A percentile compares a stretch with the other conserved stretches of the same genome.
Evolutionary conservation across 495 filamentous ascomycete species (phyloP).

Genomic region (Ramalina intermedia): DNA sequence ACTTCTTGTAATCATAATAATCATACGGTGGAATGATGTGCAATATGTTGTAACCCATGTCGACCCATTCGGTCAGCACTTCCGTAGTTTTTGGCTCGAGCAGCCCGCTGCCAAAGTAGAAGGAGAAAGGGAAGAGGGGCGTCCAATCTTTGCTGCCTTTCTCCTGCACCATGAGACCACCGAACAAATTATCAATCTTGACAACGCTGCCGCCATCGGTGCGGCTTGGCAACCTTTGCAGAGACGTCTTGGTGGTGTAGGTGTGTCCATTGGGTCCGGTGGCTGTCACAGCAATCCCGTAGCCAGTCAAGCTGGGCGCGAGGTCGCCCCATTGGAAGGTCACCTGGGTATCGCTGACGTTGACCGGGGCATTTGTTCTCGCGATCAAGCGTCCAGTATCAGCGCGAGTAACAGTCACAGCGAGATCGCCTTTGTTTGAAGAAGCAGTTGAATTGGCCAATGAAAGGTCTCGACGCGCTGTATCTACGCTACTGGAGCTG

Average conservation of each 20-base stretch:
- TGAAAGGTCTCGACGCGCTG: slow-evolving; percentile 23
- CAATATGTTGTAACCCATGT: slow-evolving; percentile 39
- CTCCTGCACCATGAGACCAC: slow-evolving; percentile 34
- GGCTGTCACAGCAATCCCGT: slow-evolving; percentile 19
- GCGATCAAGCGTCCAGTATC: slow-evolving; percentile 7
- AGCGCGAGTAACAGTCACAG: slow-evolving; percentile 5
- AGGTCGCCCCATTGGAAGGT: slow-evolving; percentile 33
- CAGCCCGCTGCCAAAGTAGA: slow-evolving; percentile 42
- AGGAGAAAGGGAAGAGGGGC: slow-evolving; percentile 48
- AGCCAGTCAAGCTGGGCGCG: slow-evolving; percentile 29
- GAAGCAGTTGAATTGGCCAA: background rate
- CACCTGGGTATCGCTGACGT: slow-evolving; percentile 29
- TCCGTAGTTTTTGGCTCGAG: slow-evolving; percentile 34
- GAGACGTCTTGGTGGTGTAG: slow-evolving; percentile 28
- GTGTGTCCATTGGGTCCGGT: slow-evolving; percentile 21
- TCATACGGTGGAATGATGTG: slow-evolving; percentile 33
- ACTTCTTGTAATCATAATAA: slow-evolving; percentile 27
- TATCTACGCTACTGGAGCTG: slow-evolving; percentile 8
- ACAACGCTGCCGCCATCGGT: slow-evolving; percentile 43
- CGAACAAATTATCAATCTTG: slow-evolving; percentile 46
- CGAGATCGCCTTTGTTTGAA: background rate
- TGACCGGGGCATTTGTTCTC: slow-evolving; percentile 24
- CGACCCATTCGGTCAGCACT: slow-evolving; percentile 26
- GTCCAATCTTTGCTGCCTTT: slow-evolving; percentile 24
- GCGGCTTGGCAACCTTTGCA: slow-evolving; percentile 41